Conservation (phyloP, 1,139 yeast genomes). For the Nakaseomyces uthaithaninus region DNA sequence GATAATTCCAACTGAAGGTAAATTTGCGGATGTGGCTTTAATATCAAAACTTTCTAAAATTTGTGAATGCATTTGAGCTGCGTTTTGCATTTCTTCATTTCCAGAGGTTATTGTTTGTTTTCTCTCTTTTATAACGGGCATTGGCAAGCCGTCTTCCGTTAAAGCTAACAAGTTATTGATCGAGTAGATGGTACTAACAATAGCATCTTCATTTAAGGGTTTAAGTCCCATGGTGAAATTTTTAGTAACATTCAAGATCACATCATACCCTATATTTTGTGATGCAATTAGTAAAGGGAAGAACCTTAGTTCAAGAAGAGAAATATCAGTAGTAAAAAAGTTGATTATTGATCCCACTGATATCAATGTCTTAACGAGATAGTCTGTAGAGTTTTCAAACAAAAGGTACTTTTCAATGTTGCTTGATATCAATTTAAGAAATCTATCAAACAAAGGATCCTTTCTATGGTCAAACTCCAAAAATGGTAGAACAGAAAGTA, state of each 20-base stretch:
- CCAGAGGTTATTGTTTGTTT: conserved; percentile 27
- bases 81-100: conserved; percentile 8
- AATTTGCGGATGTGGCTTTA: conserved; percentile 5
- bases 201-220: conserved; percentile 57
- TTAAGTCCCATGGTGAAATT: conserved; percentile 39
- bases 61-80: background rate
- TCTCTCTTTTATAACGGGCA: conserved; percentile 31
- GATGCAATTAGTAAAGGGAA: conserved; percentile 31
- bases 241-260: conserved; percentile 33
- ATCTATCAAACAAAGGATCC: conserved; percentile 13
- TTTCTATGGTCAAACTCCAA: conserved; percentile 10
- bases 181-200: conserved; percentile 81
- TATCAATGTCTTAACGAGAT: conserved; percentile 33
- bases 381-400: conserved; percentile 29
- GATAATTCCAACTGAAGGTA: background rate
- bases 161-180: conserved; percentile 65
- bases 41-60: conserved; percentile 1
- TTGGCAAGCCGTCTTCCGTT: conserved; percentile 38
- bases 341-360: conserved; percentile 29
- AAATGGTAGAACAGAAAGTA: conserved; percentile 22
- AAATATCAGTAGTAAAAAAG: conserved; percentile 27
- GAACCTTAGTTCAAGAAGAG: conserved; percentile 25
- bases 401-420: conserved; percentile 20
- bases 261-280: conserved; percentile 19
- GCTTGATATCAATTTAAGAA: conserved; percentile 15